Evolutionary conservation across 371 early-diverging fungal species (phyloP).

Genomic region (Rhizopus arrhizus): DNA sequence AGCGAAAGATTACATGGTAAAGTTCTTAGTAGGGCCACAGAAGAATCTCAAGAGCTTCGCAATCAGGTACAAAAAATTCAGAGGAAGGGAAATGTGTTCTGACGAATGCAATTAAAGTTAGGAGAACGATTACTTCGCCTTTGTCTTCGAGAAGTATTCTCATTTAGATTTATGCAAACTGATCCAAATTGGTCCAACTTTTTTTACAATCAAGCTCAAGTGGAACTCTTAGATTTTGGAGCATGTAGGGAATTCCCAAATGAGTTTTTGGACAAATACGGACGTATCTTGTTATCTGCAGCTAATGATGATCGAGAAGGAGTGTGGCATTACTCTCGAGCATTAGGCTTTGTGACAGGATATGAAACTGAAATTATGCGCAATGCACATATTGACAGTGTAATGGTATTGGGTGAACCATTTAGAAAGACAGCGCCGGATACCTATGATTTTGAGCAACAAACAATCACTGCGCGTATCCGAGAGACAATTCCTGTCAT

Average conservation of each 20-base stretch:
- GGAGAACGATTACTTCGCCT: slow-evolving; percentile 71
- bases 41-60: slow-evolving; percentile 66
- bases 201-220: slow-evolving; percentile 77
- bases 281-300: slow-evolving; percentile 77
- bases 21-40: slow-evolving; percentile 67
- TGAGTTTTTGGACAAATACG: slow-evolving; percentile 77
- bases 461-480: slow-evolving; percentile 82
- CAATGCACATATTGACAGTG: slow-evolving; percentile 87
- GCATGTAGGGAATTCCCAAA: slow-evolving; percentile 84
- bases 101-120: slow-evolving; percentile 19
- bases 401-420: slow-evolving; percentile 87
- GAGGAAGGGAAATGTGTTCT: background rate
- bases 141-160: slow-evolving; percentile 89
- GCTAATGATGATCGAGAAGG: slow-evolving; percentile 74
- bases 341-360: slow-evolving; percentile 92
- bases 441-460: slow-evolving; percentile 77
- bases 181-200: slow-evolving; percentile 99
- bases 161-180: slow-evolving; percentile 96
- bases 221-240: slow-evolving; percentile 94
- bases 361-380: slow-evolving; percentile 87
- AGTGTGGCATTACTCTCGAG: slow-evolving; percentile 72
- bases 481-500: slow-evolving; percentile 91
- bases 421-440: slow-evolving; percentile 64
- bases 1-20: slow-evolving; percentile 81
- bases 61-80: slow-evolving; percentile 55